Base-by-base conservation (phyloP, 192 early-diverging fungal species). In the Rhizophlyctis rosea region DNA sequence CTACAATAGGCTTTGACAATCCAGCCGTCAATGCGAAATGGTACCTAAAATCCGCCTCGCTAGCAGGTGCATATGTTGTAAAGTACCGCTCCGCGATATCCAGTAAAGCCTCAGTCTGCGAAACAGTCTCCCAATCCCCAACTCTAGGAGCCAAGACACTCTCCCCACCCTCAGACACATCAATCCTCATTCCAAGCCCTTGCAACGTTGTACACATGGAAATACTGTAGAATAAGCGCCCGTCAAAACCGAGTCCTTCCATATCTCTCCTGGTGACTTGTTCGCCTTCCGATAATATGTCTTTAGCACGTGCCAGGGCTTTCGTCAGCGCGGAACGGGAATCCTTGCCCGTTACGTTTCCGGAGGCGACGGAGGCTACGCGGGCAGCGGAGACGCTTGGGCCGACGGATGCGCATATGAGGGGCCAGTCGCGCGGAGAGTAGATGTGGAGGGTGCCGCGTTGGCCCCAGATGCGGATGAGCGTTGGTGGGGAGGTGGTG, bases 401-500 rank as follows among this genome's bases (percentile, higher is more conserved):
- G 5, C 47, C 48, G 23, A 60, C 28, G 2, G 65, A 30, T 24
- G 49, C 58, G 23, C 34, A 57, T 9, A 67, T 50, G 24, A 52
- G 2, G 14, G 52, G 50, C 65, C 65, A 67, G 58, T 60, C 56
- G 4, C 24, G 31, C 3, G 16, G 18, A 24, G 31, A 48, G 47
- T 53, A 60, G 5, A 67, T 9, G 2, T 67, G 65, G 16, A 67
- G 48, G 3, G 65, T 67, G 4, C 30, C 35, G 34, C 65, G 56
- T 52, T 67, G 65, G 24, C 57, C 65, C 65, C 65, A 67, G 32
- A 67, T 67, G 9, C 65, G 56, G 30, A 67, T 39, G 5, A 63
- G 21, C 21, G 21, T 32, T 51, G 31, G 30, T 28, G 23, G 16
- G 47, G 23, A 39, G 27, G 5, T 60, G 32, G 23, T 3, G n/a